phyloP scores from a whole-genome alignment of 2,329 filamentous ascomycete genomes.

The Claviceps pusilla region DNA sequence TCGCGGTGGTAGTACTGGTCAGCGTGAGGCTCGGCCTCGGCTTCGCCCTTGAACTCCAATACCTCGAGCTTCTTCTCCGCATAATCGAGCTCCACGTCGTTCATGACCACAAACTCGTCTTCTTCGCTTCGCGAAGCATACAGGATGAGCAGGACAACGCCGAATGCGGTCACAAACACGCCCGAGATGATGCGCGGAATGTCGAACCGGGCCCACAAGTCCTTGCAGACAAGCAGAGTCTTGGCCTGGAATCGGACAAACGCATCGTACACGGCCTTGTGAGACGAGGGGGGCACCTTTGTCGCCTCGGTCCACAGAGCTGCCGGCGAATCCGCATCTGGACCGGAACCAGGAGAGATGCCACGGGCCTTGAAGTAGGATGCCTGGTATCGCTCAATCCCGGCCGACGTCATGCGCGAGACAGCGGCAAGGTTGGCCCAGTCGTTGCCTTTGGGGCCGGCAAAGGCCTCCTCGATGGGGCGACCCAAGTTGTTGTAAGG shows the following conservation, averaged over 20 bases:
- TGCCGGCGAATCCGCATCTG: slow-evolving; percentile 24
- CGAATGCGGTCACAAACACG: slow-evolving; percentile 52
- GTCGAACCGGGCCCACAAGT: slow-evolving; percentile 85
- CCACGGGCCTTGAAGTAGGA: slow-evolving; percentile 65
- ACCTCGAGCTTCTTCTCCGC: slow-evolving; percentile 44
- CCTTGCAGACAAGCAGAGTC: slow-evolving; percentile 65
- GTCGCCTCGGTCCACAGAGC: slow-evolving; percentile 34
- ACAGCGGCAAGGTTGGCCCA: slow-evolving; percentile 67
- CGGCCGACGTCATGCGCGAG: slow-evolving; percentile 62
- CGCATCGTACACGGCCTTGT: slow-evolving; percentile 33
- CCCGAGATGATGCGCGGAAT: slow-evolving; percentile 72
- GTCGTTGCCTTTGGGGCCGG: slow-evolving; percentile 50
- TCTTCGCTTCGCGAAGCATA: slow-evolving; percentile 51
- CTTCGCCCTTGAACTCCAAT: slow-evolving; percentile 20
- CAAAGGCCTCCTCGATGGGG: slow-evolving; percentile 89
- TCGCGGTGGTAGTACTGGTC: slow-evolving; percentile 20
- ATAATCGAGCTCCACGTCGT: slow-evolving; percentile 42
- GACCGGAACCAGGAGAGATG: slow-evolving; percentile 43
- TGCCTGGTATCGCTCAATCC: slow-evolving; percentile 76
- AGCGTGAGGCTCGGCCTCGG: slow-evolving; percentile 25
- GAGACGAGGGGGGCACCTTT: slow-evolving; percentile 11
- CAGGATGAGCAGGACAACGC: slow-evolving; percentile 53
- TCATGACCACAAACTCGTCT: slow-evolving; percentile 37
- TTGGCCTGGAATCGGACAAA: slow-evolving; percentile 63
- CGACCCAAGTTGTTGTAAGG: slow-evolving; percentile 90